phyloP scores from a whole-genome alignment of 2,329 filamentous ascomycete species.

The Colletotrichum spinosum region DNA sequence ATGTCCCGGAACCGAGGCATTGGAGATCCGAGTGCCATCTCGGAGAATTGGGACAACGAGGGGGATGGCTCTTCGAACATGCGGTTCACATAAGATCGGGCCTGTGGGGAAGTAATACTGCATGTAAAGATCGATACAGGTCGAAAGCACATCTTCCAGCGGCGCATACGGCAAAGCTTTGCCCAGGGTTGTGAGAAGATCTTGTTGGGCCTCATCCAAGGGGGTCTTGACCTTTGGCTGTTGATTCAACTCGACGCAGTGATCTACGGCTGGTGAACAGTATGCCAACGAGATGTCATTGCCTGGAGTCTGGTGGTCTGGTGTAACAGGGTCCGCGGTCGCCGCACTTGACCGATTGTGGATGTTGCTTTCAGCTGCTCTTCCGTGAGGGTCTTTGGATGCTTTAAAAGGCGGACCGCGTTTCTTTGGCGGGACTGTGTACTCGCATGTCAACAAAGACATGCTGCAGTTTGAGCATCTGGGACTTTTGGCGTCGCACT shows the following conservation, averaged over 20 bases:
- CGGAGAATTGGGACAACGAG: constrained; percentile 14
- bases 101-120: constrained; percentile 23
- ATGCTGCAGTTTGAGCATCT: constrained; percentile 12
- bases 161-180: constrained; percentile 13
- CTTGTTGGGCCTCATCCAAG: background rate
- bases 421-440: constrained; percentile 19
- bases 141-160: constrained; percentile 10
- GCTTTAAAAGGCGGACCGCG: constrained; percentile 10
- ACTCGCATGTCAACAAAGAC: constrained; percentile 13
- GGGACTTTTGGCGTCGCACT: constrained; percentile 18
- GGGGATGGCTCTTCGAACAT: background rate
- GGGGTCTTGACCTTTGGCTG: background rate
- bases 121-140: constrained; percentile 27
- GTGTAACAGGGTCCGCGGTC: too few relatives aligned
- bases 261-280: too few relatives aligned
- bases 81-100: constrained; percentile 23
- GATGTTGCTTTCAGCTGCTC: background rate
- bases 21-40: background rate
- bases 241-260: too few relatives aligned
- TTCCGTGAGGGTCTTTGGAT: background rate
- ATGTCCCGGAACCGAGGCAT: background rate
- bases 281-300: too few relatives aligned
- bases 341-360: background rate
- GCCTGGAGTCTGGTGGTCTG: too few relatives aligned
- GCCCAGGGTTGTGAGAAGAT: constrained; percentile 11